Evolutionary conservation across 2,329 filamentous ascomycete genomes (phyloP).

Genomic region (Tolypocladium ophioglossoides): DNA sequence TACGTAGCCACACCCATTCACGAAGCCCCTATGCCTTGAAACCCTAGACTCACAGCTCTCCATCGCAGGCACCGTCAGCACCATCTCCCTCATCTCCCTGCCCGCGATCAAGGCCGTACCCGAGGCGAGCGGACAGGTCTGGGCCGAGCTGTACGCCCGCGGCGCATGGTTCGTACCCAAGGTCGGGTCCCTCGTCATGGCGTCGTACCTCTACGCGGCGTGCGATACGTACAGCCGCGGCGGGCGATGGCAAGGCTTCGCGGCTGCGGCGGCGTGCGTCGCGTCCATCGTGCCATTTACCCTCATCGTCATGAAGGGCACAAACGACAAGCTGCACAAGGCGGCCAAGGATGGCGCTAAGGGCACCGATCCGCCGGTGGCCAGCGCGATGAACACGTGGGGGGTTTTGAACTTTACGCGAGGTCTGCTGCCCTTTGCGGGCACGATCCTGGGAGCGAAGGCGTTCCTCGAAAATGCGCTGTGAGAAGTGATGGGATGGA

Average conservation of each 20-base stretch:
- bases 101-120: constrained; percentile 19
- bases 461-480: constrained; percentile 9
- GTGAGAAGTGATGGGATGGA: constrained; percentile 1
- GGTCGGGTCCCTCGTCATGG: constrained; percentile 18
- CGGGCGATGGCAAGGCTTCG: constrained; percentile 22
- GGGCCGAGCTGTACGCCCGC: constrained; percentile 25
- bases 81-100: constrained; percentile 23
- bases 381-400: constrained; percentile 11
- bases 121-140: constrained; percentile 20
- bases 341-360: constrained; percentile 10
- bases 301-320: constrained; percentile 22
- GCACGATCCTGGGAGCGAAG: constrained; percentile 14
- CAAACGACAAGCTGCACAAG: constrained; percentile 21
- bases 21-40: not conserved
- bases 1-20: constrained; percentile 6
- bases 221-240: constrained; percentile 18
- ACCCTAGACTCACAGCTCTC: not conserved
- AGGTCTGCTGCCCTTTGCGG: constrained; percentile 19
- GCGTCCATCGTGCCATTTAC: constrained; percentile 30
- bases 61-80: constrained; percentile 22
- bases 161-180: constrained; percentile 27
- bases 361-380: constrained; percentile 7
- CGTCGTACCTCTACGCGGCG: constrained; percentile 24
- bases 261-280: constrained; percentile 20
- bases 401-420: constrained; percentile 17